These are phyloP conservation scores for Massariosphaeria phaeospora DNA, from an alignment of 495 filamentous ascomycete genomes.

Conservation along the genomic window DNA sequence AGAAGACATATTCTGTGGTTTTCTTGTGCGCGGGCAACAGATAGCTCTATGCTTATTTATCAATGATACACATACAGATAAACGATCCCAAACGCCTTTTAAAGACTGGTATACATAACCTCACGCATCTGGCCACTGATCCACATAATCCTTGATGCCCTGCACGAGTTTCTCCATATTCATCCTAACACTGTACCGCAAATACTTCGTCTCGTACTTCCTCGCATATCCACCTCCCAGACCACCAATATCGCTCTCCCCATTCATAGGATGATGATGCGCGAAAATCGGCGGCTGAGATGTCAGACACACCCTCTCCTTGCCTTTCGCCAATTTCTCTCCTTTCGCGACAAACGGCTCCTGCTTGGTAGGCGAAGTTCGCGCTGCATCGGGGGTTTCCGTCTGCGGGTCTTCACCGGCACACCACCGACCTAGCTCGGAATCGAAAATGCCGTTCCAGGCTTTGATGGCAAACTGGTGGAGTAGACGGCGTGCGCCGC, in stretches of 20 bases:
- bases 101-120: too few species aligned
- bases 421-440: slow-evolving; percentile 50
- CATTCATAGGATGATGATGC: slow-evolving; percentile 45
- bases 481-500: slow-evolving; percentile 46
- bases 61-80: too few species aligned
- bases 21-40: too few species aligned
- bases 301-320: slow-evolving; percentile 42
- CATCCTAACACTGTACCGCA: slow-evolving; percentile 49
- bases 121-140: slow-evolving; percentile 29
- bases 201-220: slow-evolving; percentile 44
- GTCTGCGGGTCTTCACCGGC: slow-evolving; percentile 23
- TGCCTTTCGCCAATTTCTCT: slow-evolving; percentile 5
- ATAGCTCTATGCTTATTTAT: too few species aligned
- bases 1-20: too few species aligned
- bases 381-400: not conserved
- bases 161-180: slow-evolving; percentile 40
- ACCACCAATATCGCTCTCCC: slow-evolving; percentile 45
- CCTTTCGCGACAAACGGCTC: not conserved
- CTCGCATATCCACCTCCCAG: slow-evolving; percentile 36
- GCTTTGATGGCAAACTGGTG: slow-evolving; percentile 45
- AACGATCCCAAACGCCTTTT: too few species aligned
- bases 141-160: slow-evolving; percentile 17
- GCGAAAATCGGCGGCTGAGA: slow-evolving; percentile 48
- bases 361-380: slow-evolving; percentile 19
- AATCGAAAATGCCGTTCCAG: slow-evolving; percentile 45